Conservation (phyloP, 441 rosid species). For the Geranium incanum region DNA sequence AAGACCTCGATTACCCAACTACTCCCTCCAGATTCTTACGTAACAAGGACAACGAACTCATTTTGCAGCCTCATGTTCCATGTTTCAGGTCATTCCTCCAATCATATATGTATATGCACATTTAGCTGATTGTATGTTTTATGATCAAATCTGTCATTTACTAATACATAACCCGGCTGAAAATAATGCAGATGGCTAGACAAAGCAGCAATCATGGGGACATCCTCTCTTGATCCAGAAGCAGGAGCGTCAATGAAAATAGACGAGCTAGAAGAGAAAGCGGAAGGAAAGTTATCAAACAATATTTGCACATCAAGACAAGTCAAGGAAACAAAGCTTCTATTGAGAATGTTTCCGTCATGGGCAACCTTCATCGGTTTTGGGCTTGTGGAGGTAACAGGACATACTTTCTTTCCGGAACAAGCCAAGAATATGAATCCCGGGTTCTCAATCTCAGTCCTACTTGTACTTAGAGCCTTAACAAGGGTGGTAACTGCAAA, state of each 20-base stretch:
- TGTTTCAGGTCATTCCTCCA: neutral
- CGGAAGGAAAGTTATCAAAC: neutral
- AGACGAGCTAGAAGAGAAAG: neutral
- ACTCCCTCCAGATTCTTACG: neutral
- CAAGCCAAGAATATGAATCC: slow-evolving; percentile 4
- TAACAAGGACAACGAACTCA: neutral
- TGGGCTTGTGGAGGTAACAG: slow-evolving; percentile 1
- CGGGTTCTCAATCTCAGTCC: neutral
- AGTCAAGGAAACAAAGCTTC: slow-evolving; percentile 6
- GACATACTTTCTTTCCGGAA: slow-evolving; percentile 3
- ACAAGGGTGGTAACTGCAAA: neutral
- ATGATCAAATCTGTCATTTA: no score
- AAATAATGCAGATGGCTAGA: slow-evolving; percentile 4
- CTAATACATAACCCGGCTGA: no score
- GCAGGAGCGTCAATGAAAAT: neutral
- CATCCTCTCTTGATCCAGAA: neutral
- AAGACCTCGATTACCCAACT: neutral
- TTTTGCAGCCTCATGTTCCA: neutral
- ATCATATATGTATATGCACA: neutral
- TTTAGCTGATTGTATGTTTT: neutral
- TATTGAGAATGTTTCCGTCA: neutral
- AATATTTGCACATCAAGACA: neutral
- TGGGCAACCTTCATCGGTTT: slow-evolving; percentile 1
- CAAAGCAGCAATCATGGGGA: slow-evolving; percentile 1
- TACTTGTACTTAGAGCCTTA: neutral